Evolutionary conservation across 352 stramenopile species (phyloP).

Genomic region (Phytophthora aleatoria): DNA sequence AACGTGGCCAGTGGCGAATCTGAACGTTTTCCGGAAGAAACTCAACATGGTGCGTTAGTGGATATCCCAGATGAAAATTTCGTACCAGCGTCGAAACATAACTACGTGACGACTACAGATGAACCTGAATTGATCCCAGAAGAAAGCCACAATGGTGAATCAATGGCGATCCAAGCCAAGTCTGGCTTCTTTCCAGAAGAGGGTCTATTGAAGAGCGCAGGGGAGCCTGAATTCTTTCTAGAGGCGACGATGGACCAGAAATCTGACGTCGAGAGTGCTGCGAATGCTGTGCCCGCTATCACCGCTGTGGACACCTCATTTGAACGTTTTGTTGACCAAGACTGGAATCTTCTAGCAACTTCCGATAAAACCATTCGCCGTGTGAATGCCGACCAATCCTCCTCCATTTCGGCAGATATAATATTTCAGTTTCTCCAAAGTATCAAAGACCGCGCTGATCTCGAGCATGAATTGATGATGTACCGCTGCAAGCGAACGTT

Average conservation of each 20-base stretch:
- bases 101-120: not conserved
- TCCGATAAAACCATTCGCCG: not conserved
- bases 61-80: not conserved
- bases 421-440: not conserved
- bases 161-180: not conserved
- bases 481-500: not conserved
- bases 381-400: not conserved
- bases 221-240: too few relatives aligned
- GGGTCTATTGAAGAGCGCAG: not conserved
- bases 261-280: not conserved
- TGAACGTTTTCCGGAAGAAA: not conserved
- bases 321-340: not conserved
- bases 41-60: not conserved
- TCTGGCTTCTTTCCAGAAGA: not conserved
- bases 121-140: not conserved
- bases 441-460: not conserved
- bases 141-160: not conserved
- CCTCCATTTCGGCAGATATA: not conserved
- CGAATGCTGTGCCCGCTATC: not conserved
- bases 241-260: not conserved
- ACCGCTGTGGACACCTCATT: not conserved
- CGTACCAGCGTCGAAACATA: not conserved
- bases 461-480: not conserved
- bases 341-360: not conserved
- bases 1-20: not conserved